These are phyloP conservation scores for Pilatotrama ljubarskyi DNA, from an alignment of 768 basidiomycete genomes.

Conservation along the genomic window DNA sequence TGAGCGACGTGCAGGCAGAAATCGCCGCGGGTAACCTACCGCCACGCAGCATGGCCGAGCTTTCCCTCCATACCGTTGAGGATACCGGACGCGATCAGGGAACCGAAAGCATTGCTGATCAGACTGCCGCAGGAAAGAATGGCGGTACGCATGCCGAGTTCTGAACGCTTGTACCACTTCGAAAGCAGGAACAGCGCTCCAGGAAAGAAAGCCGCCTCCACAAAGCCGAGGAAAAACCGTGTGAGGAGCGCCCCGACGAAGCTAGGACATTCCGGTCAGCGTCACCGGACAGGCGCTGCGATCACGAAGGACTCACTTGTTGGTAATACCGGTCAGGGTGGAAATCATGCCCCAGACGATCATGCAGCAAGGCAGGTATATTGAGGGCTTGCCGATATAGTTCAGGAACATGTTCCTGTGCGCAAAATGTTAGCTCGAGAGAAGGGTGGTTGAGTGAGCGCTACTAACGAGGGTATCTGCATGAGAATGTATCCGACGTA, in stretches of 20 bases:
- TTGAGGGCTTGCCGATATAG: conserved; percentile 64
- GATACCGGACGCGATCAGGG: conserved; percentile 76
- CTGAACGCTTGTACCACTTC: conserved; percentile 72
- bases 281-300: background rate
- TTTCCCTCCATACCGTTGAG: conserved; percentile 69
- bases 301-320: conserved; percentile 16
- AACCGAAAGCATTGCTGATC: conserved; percentile 81
- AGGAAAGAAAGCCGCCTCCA: conserved; percentile 65
- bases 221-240: conserved; percentile 73
- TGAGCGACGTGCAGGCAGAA: background rate
- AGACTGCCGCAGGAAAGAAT: conserved; percentile 72
- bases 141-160: conserved; percentile 70
- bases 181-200: conserved; percentile 64
- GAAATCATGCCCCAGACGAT: conserved; percentile 63
- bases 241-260: conserved; percentile 66
- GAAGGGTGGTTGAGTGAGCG: background rate
- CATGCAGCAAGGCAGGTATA: conserved; percentile 70
- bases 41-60: conserved; percentile 71
- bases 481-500: conserved; percentile 76
- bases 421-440: background rate
- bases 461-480: conserved; percentile 72
- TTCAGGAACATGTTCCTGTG: conserved; percentile 70
- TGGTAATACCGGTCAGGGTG: conserved; percentile 42
- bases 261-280: conserved; percentile 9
- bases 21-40: background rate